Base-by-base conservation (phyloP, 176 grass and related monocot genomes). In the Triticum timopheevii region DNA sequence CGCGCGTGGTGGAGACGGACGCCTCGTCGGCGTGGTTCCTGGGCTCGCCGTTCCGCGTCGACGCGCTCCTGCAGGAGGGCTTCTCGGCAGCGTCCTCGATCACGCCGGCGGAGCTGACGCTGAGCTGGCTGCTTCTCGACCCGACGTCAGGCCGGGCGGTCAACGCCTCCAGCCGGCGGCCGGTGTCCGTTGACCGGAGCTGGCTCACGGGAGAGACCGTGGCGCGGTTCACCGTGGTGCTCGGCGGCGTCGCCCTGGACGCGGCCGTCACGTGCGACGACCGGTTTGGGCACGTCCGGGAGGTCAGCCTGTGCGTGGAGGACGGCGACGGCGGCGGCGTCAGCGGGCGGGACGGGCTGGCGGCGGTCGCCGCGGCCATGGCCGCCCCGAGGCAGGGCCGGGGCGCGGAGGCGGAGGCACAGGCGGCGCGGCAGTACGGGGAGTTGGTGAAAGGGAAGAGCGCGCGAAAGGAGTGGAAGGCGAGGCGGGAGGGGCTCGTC, bases 41-140 rank as follows among this genome's bases (percentile, higher is more conserved):
- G 0, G 88, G 80, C 52, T 64, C 94, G 3, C 94, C 97, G 47
- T 99, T 99, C 89, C 90, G 92, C 69, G 67, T 99, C 81, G 94
- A 96, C 63, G 85, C 94, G 79, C 82, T 96, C 36, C 73, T 93
- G 5, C 82, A 88, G 77, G 88, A 93, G 31, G 87, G 90, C 65
- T 89, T 87, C 73, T 17, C 85, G 13, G 71, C 76, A 30, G 65
- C 89, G 20, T 4, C 52, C 22, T 35, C 52, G 13, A 82, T 92
- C 78, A 33, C 82, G 23, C 80, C 82, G 0, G 16, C 54, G 0
- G 89, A 91, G 19, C 89, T 94, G 15, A 42, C 82, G n/a, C 88
- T 99, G 2, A 99, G 87, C 92, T 99, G 97, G 97, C 78, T 94
- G 3, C 85, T 96, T 4, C 78, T 96, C 22, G 92, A 96, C 76